Evolutionary conservation across 139 green algal species (phyloP).

Genomic region (Volvox africanus): DNA sequence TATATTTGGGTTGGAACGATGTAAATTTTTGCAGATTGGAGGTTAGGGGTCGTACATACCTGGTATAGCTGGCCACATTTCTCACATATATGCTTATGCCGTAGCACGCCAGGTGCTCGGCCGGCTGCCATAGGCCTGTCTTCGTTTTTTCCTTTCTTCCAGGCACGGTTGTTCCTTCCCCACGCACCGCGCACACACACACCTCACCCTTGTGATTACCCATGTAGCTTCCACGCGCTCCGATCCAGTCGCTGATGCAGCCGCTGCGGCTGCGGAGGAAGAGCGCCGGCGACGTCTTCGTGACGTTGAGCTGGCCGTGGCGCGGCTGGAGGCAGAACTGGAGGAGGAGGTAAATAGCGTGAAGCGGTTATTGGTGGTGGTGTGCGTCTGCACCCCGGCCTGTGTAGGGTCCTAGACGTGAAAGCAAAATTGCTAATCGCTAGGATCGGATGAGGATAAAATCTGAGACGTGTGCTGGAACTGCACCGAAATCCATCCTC

Average conservation of each 20-base stretch:
- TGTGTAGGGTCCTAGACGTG: no score
- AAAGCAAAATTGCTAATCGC: no score
- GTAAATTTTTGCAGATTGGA: no score
- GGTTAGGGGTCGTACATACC: no score
- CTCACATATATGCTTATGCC: no score
- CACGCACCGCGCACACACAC: background rate
- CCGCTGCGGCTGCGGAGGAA: constrained; percentile 48
- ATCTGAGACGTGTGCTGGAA: no score
- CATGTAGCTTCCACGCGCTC: background rate
- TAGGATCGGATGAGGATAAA: no score
- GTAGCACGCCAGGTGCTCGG: no score
- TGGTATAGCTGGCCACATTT: no score
- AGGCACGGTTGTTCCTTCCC: background rate
- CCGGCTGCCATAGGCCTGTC: background rate
- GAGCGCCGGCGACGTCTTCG: constrained; percentile 61
- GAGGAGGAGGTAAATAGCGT: constrained; percentile 62
- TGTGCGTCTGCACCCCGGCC: no score
- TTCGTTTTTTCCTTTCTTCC: background rate
- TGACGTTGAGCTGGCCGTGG: constrained; percentile 75
- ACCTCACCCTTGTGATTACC: background rate
- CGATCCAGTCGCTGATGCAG: background rate
- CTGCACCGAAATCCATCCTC: no score
- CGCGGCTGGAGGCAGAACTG: constrained; percentile 69
- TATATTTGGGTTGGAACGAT: no score
- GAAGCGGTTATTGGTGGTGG: background rate